A percentile compares a stretch with the other conserved stretches of the same genome.
These are phyloP conservation scores for Pulveroboletus sp. DNA, from an alignment of 768 basidiomycete species.

Conservation along the genomic window DNA sequence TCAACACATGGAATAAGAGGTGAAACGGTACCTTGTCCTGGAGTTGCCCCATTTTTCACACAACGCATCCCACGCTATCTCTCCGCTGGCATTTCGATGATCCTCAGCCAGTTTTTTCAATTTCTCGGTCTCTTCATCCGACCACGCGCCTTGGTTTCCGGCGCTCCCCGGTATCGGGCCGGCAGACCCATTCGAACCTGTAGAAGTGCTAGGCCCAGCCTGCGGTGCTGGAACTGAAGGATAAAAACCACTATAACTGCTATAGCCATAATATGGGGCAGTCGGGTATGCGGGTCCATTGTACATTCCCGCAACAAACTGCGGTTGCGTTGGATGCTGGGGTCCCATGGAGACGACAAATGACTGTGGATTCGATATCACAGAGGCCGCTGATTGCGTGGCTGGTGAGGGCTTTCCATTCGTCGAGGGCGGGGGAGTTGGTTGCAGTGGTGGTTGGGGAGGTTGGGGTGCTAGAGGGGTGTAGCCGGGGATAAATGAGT, in stretches of 20 bases:
- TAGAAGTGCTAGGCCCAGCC: conserved; percentile 24
- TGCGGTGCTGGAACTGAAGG: conserved; percentile 20
- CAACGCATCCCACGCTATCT: conserved; percentile 77
- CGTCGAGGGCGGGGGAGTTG: conserved; percentile 35
- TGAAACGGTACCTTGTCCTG: conserved; percentile 55
- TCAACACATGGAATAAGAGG: neutral
- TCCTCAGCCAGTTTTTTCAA: conserved; percentile 67
- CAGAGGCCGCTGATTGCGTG: conserved; percentile 35
- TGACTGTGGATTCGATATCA: conserved; percentile 67
- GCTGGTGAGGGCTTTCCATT: conserved; percentile 32
- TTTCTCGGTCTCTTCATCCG: conserved; percentile 69
- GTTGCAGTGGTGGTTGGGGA: conserved; percentile 31
- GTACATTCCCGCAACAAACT: conserved; percentile 35
- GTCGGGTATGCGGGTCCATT: conserved; percentile 47
- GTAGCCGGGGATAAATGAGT: conserved; percentile 43
- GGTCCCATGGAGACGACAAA: conserved; percentile 69
- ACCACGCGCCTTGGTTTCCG: conserved; percentile 70
- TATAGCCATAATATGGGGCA: conserved; percentile 59
- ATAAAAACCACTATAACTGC: conserved; percentile 33
- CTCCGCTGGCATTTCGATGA: conserved; percentile 42
- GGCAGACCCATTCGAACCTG: conserved; percentile 21
- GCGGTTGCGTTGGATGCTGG: conserved; percentile 44
- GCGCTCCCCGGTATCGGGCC: conserved; percentile 24
- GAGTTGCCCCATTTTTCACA: conserved; percentile 69
- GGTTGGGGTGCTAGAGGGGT: conserved; percentile 18